Evolutionary conservation across 345 rosid species (phyloP).

Genomic region (Barbarea vulgaris): DNA sequence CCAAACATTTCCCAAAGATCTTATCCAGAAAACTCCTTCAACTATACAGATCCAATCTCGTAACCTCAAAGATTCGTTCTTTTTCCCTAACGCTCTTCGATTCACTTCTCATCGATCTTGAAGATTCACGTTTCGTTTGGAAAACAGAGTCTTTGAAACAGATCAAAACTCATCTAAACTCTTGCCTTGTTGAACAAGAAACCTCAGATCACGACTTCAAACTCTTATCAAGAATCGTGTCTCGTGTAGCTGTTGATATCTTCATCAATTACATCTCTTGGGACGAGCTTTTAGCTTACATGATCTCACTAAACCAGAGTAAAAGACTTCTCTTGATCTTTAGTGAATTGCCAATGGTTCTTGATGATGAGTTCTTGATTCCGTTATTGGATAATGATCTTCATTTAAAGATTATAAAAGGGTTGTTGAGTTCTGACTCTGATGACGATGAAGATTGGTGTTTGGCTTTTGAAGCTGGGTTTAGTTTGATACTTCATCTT

Average conservation of each 20-base stretch:
- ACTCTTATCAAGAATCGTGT: constrained; percentile 16
- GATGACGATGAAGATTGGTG: constrained; percentile 32
- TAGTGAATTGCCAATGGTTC: constrained; percentile 4
- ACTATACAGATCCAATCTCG: neutral
- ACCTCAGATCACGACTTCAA: constrained; percentile 6
- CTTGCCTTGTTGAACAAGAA: constrained; percentile 21
- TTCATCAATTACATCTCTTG: constrained; percentile 10
- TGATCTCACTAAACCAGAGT: neutral
- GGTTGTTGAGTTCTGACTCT: neutral
- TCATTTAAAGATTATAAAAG: neutral
- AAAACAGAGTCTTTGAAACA: neutral
- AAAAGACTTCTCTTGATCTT: constrained; percentile 21
- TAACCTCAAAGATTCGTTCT: neutral
- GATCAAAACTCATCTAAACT: neutral
- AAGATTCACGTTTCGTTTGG: neutral
- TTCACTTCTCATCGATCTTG: constrained; percentile 20
- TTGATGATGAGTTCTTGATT: constrained; percentile 25
- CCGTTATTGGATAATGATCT: neutral
- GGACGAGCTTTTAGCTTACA: constrained; percentile 26
- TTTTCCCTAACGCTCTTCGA: constrained; percentile 9
- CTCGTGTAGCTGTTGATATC: constrained; percentile 19
- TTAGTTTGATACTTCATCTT: constrained; percentile 26
- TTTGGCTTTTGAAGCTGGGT: constrained; percentile 31
- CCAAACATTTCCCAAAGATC: constrained; percentile 12
- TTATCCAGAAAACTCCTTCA: constrained; percentile 18